Evolutionary conservation across 108 stramenopile genomes (phyloP).

Genomic region (Aurantiochytrium sp.): DNA sequence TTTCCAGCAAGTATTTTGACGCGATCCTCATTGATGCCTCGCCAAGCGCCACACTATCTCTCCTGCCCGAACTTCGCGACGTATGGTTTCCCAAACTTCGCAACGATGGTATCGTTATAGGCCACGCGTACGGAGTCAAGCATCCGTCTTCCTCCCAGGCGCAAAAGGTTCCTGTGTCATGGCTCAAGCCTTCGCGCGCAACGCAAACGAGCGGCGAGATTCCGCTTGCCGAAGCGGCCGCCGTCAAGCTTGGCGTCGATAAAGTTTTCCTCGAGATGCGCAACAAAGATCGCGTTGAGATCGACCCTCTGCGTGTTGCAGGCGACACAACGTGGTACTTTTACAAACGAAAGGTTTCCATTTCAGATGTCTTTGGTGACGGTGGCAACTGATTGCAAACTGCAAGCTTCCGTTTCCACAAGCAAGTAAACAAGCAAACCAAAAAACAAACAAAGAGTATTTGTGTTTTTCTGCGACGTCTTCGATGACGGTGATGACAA

Average conservation of each 20-base stretch:
- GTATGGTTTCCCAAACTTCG: neutral
- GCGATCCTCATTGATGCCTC: neutral
- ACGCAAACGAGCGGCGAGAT: neutral
- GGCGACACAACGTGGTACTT: constrained; percentile 9
- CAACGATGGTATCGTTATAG: neutral
- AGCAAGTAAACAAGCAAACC: too few species aligned
- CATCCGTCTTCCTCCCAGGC: neutral
- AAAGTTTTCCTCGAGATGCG: neutral
- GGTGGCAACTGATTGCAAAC: too few species aligned
- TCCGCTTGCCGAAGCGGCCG: neutral
- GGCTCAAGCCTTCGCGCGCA: neutral
- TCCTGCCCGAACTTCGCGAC: neutral
- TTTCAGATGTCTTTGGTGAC: neutral
- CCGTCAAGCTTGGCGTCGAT: neutral
- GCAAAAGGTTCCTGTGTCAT: neutral
- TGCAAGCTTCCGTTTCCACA: too few species aligned
- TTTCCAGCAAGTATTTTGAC: neutral
- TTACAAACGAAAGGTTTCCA: neutral
- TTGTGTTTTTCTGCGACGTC: too few species aligned
- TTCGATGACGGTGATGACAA: too few species aligned
- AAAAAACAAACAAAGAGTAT: too few species aligned
- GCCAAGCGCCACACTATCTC: neutral
- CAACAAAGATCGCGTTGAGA: neutral
- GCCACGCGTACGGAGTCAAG: neutral
- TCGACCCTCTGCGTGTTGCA: neutral